phyloP scores from a whole-genome alignment of 2,329 filamentous ascomycete species.

The Hymenoscyphus fraxineus region DNA sequence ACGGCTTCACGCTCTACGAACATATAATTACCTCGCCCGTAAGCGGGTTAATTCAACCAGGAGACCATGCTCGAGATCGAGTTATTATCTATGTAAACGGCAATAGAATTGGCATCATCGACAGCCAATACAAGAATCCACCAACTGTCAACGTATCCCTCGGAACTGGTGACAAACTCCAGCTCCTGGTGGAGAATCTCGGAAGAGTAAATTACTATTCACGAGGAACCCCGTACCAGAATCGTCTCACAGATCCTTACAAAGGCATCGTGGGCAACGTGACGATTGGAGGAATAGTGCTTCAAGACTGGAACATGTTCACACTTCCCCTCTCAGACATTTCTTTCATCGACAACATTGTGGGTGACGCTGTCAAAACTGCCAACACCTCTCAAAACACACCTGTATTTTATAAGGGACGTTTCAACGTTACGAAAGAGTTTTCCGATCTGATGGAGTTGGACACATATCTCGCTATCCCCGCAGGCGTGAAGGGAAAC shows the following conservation, averaged over 20 bases:
- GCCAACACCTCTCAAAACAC: constrained; percentile 4
- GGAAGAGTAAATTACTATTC: constrained; percentile 44
- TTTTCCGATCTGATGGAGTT: neutral
- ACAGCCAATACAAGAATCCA: constrained; percentile 42
- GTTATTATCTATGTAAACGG: constrained; percentile 47
- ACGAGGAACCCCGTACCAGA: neutral
- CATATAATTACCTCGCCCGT: constrained; percentile 31
- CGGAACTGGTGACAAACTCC: constrained; percentile 39
- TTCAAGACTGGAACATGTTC: constrained; percentile 41
- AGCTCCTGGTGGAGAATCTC: constrained; percentile 48
- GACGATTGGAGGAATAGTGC: constrained; percentile 35
- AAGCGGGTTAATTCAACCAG: constrained; percentile 38
- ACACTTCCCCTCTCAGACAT: constrained; percentile 36
- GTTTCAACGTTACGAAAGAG: constrained; percentile 29
- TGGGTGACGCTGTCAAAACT: neutral
- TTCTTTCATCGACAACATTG: constrained; percentile 16
- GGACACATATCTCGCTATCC: constrained; percentile 41
- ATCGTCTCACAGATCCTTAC: constrained; percentile 41
- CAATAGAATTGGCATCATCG: constrained; percentile 41
- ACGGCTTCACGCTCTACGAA: constrained; percentile 44
- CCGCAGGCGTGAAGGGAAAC: constrained; percentile 42
- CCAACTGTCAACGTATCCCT: constrained; percentile 39
- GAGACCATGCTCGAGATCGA: constrained; percentile 44
- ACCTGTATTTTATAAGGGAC: constrained; percentile 32
- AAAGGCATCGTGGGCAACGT: constrained; percentile 47